Conservation (phyloP, 495 filamentous ascomycete species). For the Terfezia boudieri region DNA sequence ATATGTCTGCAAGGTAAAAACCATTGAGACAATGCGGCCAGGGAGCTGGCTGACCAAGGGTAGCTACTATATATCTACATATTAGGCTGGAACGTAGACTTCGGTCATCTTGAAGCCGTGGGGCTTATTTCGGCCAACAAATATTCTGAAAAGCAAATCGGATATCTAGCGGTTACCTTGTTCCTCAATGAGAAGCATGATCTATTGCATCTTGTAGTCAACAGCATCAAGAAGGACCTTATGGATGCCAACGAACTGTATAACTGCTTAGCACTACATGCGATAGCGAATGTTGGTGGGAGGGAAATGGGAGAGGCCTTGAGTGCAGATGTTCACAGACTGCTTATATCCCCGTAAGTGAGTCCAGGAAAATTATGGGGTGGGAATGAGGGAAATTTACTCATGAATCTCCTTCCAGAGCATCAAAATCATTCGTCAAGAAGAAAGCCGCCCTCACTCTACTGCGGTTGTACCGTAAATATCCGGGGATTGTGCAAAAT, state of each 20-base stretch:
- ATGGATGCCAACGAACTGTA: conserved; percentile 88
- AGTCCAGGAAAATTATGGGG: too few species aligned
- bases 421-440: conserved; percentile 94
- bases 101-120: conserved; percentile 93
- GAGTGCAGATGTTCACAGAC: conserved; percentile 74
- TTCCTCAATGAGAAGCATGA: conserved; percentile 97
- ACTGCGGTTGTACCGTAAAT: conserved; percentile 87
- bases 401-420: conserved; percentile 26
- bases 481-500: conserved; percentile 73
- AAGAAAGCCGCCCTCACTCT: conserved; percentile 96
- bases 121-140: conserved; percentile 91
- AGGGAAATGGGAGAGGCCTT: conserved; percentile 93
- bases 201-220: conserved; percentile 83
- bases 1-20: conserved; percentile 86
- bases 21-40: background rate
- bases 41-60: conserved; percentile 14
- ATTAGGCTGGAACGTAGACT: conserved; percentile 96
- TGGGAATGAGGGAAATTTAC: too few species aligned
- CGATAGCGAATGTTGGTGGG: conserved; percentile 92
- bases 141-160: conserved; percentile 99
- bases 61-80: conserved; percentile 97
- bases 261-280: conserved; percentile 94
- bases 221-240: conserved; percentile 94
- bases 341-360: conserved; percentile 83
- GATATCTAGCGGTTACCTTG: conserved; percentile 89